Conservation (phyloP, 306 rosid genomes). For the Gynostemma pentaphyllum region DNA sequence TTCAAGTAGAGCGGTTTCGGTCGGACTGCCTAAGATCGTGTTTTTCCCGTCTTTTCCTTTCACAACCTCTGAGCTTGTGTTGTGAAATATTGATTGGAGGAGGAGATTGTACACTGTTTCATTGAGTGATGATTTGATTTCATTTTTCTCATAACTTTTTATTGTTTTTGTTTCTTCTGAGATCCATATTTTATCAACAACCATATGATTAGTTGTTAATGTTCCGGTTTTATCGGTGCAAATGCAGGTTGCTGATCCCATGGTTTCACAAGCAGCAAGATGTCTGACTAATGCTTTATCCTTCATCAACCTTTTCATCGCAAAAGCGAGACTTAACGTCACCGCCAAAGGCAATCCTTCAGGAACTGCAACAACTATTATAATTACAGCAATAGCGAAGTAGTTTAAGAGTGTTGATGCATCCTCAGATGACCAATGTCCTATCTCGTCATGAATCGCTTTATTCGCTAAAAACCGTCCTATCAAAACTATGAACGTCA, state of each 20-base stretch:
- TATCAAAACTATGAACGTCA: conserved; percentile 64
- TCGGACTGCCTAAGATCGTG: conserved; percentile 61
- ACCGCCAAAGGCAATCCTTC: conserved; percentile 90
- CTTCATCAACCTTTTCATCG: conserved; percentile 76
- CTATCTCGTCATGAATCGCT: conserved; percentile 22
- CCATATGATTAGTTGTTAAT: conserved; percentile 87
- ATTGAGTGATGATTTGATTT: conserved; percentile 25
- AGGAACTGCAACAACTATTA: conserved; percentile 87
- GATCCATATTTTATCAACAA: conserved; percentile 62
- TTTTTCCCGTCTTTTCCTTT: conserved; percentile 41
- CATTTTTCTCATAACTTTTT: conserved; percentile 8
- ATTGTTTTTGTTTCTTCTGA: conserved; percentile 33
- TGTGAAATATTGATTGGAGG: conserved; percentile 69
- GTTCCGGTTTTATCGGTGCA: conserved; percentile 94
- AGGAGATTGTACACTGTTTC: conserved; percentile 31
- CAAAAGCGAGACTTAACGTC: conserved; percentile 87
- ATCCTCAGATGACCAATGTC: conserved; percentile 45
- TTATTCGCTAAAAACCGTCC: conserved; percentile 46
- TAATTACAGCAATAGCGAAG: conserved; percentile 77
- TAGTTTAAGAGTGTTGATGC: conserved; percentile 48
- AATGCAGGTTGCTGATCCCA: conserved; percentile 80
- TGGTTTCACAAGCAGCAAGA: conserved; percentile 86
- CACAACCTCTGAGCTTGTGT: conserved; percentile 61
- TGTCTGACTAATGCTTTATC: conserved; percentile 88
- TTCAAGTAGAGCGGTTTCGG: conserved; percentile 66